Evolutionary conservation across 2,329 filamentous ascomycete genomes (phyloP), one percentile per base, ranked within the genome.

Genomic region (Samsoniella hepiali): DNA sequence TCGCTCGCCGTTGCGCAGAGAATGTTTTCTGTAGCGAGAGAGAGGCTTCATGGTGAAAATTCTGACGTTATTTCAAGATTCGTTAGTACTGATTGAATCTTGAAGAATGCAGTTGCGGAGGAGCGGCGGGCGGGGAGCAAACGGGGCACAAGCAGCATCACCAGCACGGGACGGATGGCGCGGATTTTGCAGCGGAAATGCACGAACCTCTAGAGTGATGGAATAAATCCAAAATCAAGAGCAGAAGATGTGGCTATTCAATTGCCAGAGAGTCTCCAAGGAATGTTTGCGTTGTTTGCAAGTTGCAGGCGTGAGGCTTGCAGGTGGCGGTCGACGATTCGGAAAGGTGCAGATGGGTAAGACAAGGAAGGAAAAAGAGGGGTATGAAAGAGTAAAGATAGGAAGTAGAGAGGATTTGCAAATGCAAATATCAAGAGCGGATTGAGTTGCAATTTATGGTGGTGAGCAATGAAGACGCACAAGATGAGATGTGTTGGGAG

Each of bases 201-300:
- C 34, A 59, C 57, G 36, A 40, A 59, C 57, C 57, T 59, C 27
- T 27, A 59, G 27, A 5, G 22, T 40, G 22, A 29, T 51, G 57
- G 47, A 51, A 11, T 8, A 32, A 17, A 59, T 42, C 47, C 36
- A 34, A 59, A 51, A 59, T 22, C 22, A 42, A 45, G 31, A 61
- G 29, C 49, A 61, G 40, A 45, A 10, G 38, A 36, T 53, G 38
- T 5, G 49, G 49, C 40, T 47, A 61, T 61, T 36, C 49, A 61
- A 61, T 53, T 10, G 47, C 58, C 47, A 15, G 58, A 27, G 38
- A 61, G 17, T 11, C 58, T 54, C 31, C 49, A 45, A 45, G 54
- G 38, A 36, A 45, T 61, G 58, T 44, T 60, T 54, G 58, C 38
- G 58, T 51, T 60, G 58, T 60, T 60, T 61, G 58, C 34, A 27